Conservation (phyloP, 2,329 filamentous ascomycete genomes). For the Arthrobotrys megalospora region DNA sequence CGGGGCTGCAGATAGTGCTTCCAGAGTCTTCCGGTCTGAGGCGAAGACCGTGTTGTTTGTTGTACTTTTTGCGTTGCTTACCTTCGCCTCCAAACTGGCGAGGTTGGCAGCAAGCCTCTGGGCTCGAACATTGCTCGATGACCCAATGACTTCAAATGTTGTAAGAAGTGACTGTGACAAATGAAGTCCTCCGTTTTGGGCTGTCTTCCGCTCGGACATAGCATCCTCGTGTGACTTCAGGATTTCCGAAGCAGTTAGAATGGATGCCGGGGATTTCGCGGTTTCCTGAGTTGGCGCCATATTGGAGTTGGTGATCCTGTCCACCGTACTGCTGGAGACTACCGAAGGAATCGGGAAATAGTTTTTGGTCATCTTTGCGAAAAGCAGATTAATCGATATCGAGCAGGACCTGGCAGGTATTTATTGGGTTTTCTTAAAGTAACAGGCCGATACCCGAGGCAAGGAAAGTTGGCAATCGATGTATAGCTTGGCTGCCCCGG, state of each 20-base stretch:
- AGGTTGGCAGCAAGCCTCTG: constrained; percentile 54
- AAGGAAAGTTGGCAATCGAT: neutral
- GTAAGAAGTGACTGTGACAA: constrained; percentile 41
- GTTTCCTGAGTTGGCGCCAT: constrained; percentile 8
- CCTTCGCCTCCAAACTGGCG: constrained; percentile 45
- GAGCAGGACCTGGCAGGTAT: constrained; percentile 8
- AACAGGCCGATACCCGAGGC: neutral
- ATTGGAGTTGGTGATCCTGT: constrained; percentile 29
- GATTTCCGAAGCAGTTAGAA: constrained; percentile 48
- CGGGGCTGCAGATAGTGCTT: constrained; percentile 6
- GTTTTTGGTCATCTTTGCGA: constrained; percentile 40
- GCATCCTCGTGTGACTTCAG: constrained; percentile 54
- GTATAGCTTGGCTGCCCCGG: constrained; percentile 14
- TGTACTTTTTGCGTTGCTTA: constrained; percentile 47
- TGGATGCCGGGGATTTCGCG: constrained; percentile 36
- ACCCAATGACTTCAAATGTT: constrained; percentile 48
- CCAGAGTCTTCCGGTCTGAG: neutral
- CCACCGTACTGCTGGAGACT: constrained; percentile 6
- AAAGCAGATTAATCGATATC: neutral
- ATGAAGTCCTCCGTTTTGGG: constrained; percentile 42
- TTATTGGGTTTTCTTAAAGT: constrained; percentile 14
- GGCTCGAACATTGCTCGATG: constrained; percentile 39
- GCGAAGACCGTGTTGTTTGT: constrained; percentile 28
- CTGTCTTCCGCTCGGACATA: constrained; percentile 26
- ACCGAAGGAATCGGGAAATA: constrained; percentile 40